Conservation (phyloP, 345 rosid species). For the Theobroma cacao region DNA sequence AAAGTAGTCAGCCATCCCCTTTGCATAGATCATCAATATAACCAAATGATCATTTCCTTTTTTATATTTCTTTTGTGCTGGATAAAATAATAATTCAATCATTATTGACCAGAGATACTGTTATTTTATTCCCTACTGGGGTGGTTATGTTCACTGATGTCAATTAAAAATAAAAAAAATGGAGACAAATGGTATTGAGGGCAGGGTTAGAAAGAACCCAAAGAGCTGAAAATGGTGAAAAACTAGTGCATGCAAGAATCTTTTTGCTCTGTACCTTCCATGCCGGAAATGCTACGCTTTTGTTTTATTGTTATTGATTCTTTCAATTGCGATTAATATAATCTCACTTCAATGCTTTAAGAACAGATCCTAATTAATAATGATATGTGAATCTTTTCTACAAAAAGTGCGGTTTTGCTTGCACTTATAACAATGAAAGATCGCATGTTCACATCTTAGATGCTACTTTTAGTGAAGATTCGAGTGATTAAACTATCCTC, state of each 20-base stretch:
- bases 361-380: background rate
- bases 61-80: background rate
- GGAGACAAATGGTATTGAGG: background rate
- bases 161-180: background rate
- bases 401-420: background rate
- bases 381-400: background rate
- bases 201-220: background rate
- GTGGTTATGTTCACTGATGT: slow-evolving; percentile 3
- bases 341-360: slow-evolving; percentile 5
- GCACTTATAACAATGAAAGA: background rate
- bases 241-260: background rate
- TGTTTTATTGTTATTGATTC: background rate
- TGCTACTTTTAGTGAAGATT: background rate
- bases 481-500: background rate
- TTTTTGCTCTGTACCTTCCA: background rate
- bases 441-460: slow-evolving; percentile 2
- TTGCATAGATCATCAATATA: slow-evolving; percentile 11
- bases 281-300: background rate
- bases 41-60: background rate
- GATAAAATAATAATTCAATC: slow-evolving; percentile 24
- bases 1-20: background rate
- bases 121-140: slow-evolving; percentile 2
- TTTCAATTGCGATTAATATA: background rate
- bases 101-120: slow-evolving; percentile 18
- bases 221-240: background rate